Conservation (phyloP, 1,284 basidiomycete genomes). For the Cryptococcus deneoformans region DNA sequence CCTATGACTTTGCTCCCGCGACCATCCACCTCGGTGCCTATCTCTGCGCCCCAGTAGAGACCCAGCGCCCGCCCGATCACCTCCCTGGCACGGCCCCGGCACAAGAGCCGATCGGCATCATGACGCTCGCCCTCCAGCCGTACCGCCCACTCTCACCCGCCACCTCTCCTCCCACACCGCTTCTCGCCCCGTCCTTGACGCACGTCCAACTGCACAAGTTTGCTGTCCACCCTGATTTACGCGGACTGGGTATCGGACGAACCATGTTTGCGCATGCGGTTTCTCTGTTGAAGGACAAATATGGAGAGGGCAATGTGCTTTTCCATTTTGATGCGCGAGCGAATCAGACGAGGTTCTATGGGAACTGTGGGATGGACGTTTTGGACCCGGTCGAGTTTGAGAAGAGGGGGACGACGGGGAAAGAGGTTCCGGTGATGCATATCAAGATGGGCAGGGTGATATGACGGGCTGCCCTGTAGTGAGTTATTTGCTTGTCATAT, state of each 20-base stretch:
- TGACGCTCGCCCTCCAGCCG: slow-evolving; percentile 19
- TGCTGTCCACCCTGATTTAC: slow-evolving; percentile 19
- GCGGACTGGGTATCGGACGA: slow-evolving; percentile 25
- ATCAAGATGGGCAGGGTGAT: slow-evolving; percentile 30
- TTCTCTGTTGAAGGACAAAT: neutral
- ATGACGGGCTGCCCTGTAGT: neutral
- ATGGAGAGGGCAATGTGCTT: slow-evolving; percentile 6
- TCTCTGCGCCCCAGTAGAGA: neutral
- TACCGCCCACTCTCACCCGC: slow-evolving; percentile 9
- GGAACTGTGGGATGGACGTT: slow-evolving; percentile 16
- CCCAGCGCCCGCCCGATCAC: neutral
- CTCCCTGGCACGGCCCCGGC: neutral
- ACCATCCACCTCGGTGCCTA: slow-evolving; percentile 28
- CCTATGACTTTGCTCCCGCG: slow-evolving; percentile 14
- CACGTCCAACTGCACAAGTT: slow-evolving; percentile 34
- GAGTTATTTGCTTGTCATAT: too few species aligned
- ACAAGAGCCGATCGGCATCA: slow-evolving; percentile 13
- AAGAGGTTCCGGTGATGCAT: slow-evolving; percentile 17
- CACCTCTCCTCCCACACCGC: neutral
- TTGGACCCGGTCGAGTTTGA: slow-evolving; percentile 21
- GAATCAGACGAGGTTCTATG: slow-evolving; percentile 26
- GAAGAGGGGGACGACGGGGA: slow-evolving; percentile 17
- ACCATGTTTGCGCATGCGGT: slow-evolving; percentile 13
- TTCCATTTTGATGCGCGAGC: slow-evolving; percentile 27
- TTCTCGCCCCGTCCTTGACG: neutral